phyloP scores from a whole-genome alignment of 129 eudicot species.

The Dittrichia graveolens region DNA sequence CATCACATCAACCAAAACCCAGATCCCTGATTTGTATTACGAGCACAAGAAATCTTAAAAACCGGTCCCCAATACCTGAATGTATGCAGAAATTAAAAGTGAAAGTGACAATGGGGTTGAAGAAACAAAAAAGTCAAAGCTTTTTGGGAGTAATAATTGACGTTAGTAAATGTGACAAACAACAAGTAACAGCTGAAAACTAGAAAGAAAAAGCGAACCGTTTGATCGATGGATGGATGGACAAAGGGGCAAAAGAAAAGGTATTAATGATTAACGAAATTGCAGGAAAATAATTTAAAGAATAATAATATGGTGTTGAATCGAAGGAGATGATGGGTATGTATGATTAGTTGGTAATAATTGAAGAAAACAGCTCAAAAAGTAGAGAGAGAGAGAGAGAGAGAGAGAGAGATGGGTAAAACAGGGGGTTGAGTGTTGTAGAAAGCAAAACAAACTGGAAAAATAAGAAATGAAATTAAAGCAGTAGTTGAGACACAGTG shows the following conservation, averaged over 20 bases:
- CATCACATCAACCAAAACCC: conserved; percentile 5
- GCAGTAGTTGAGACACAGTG: no score
- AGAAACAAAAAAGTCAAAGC: conserved; percentile 30
- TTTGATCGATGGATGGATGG: conserved; percentile 19
- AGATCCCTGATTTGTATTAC: conserved; percentile 16
- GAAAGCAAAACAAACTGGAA: no score
- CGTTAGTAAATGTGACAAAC: conserved; percentile 15
- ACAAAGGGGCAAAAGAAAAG: conserved; percentile 24
- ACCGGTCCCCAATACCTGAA: conserved; percentile 28
- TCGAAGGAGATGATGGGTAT: conserved; percentile 3
- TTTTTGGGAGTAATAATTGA: conserved; percentile 25
- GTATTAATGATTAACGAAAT: conserved; percentile 23
- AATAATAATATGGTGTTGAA: neutral
- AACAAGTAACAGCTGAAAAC: conserved; percentile 18
- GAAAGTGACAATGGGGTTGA: conserved; percentile 26
- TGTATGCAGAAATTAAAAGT: neutral
- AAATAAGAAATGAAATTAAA: no score
- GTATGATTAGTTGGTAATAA: neutral
- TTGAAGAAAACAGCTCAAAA: conserved; percentile 38
- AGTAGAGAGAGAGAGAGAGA: conserved; percentile 17
- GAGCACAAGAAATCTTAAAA: conserved; percentile 7
- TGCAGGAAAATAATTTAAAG: conserved; percentile 5
- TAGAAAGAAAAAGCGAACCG: conserved; percentile 6
- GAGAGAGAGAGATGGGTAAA: no score
- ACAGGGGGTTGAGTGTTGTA: no score